Base-by-base conservation (phyloP, 768 basidiomycete species). In the Termitomyces eurrhizus region DNA sequence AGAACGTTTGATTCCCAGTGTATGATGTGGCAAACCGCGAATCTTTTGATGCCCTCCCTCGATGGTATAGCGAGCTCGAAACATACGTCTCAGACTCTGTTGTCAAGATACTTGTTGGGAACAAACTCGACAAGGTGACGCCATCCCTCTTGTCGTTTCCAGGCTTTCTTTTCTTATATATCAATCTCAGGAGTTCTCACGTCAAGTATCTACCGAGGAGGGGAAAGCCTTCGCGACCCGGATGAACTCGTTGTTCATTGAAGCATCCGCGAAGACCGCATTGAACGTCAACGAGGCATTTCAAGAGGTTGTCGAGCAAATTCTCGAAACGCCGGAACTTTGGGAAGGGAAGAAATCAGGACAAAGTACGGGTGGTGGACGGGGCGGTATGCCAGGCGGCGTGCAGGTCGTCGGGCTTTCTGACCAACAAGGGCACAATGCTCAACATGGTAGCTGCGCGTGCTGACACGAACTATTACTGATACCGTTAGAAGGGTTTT, bases 1-100 rank as follows among this genome's bases (percentile, higher is more conserved):
- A 1, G 14, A 18, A 29, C 18, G 18, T 14, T 8, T 46, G 3
- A n/a, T 29, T 3, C 24, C 24, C 69, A 95, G 96, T 98, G 4
- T 99, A 98, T 74, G 97, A 98, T 74, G 93, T 98, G 39, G 84
- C 95, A 7, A 94, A 89, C 65, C 83, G 94, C 37, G 90, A 93
- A 72, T 92, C 94, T 0, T 98, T 95, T 69, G 94, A 98, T 24
- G 91, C 93, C 9, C 84, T 98, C n/a, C 89, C 93, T 16, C 81
- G 88, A 60, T 99, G 97, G 97, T 89, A 85, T 70, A 84, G 85
- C 54, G 95, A 98, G 70, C 86, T 98, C 7, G 95, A 98, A 69
- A 95, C 92, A 12, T 98, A 97, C 70, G 92, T 95, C 57, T 87
- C 87, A 1, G 78, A 80, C 21, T 87, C 88, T 1, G 92, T 97